phyloP scores from a whole-genome alignment of 768 basidiomycete genomes.

The Calocera cornea region DNA sequence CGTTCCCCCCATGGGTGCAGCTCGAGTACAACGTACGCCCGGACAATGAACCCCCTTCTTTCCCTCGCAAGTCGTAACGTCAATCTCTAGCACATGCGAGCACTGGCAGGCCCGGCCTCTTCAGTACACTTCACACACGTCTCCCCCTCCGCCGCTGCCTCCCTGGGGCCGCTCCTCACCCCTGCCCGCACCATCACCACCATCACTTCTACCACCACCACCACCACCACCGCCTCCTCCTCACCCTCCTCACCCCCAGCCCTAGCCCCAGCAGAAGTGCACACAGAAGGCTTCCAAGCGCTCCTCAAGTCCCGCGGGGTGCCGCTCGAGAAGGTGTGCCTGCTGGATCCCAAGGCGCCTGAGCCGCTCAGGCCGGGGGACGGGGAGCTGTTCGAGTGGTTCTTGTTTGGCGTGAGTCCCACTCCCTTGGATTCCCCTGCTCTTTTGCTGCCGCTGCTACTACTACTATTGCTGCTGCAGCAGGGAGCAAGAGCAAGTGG shows the following conservation, averaged over 20 bases:
- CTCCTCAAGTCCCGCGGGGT: slow-evolving; percentile 36
- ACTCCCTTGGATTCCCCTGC: too few species aligned
- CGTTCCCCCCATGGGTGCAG: slow-evolving; percentile 64
- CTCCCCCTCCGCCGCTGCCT: slow-evolving; percentile 50
- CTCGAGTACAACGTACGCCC: slow-evolving; percentile 69
- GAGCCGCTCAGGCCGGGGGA: slow-evolving; percentile 59
- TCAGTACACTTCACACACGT: slow-evolving; percentile 76
- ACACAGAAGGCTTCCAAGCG: slow-evolving; percentile 41
- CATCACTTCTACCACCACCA: too few species aligned
- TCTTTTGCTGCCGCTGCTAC: too few species aligned
- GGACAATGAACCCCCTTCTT: background rate
- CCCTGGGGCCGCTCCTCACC: slow-evolving; percentile 32
- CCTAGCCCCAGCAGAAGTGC: slow-evolving; percentile 33
- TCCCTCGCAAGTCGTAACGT: background rate
- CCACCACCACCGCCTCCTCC: too few species aligned
- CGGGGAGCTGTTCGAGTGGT: slow-evolving; percentile 65
- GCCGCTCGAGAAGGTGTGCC: slow-evolving; percentile 53
- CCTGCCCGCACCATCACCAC: too few species aligned
- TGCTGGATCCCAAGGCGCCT: slow-evolving; percentile 85
- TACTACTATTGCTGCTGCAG: too few species aligned
- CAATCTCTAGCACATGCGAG: slow-evolving; percentile 63
- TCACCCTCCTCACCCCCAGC: slow-evolving; percentile 9
- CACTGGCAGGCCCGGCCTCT: slow-evolving; percentile 49
- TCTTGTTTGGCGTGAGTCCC: slow-evolving; percentile 72
- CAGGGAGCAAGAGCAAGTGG: too few species aligned